Evolutionary conservation across 1,139 yeast genomes (phyloP), one percentile per base, ranked within the genome.

Genomic region (Schwanniomyces etchellsii): DNA sequence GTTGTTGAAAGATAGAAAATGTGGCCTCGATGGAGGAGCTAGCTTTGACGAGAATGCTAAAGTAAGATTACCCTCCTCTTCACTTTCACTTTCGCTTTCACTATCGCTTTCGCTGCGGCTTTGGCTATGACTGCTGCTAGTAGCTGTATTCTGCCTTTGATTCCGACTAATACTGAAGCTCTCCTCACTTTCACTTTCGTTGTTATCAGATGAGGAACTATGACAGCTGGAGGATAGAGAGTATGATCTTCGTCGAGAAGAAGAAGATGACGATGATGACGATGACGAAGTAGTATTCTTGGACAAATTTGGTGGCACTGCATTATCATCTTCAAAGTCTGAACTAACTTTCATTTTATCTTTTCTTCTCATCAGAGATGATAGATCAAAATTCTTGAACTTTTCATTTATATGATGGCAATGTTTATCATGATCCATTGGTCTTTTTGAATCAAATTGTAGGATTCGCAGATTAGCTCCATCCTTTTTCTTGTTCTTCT

Each of bases 51-150:
- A 60, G 39, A 75, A 70, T 9, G 74, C 76, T 21, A 76, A 55
- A 0, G 79, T 74, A 37, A 76, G 51, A 42, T 75, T 72, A 1
- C 73, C 78, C 18, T 49, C 67, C 29, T 59, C 71, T 28, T 59
- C 72, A 32, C 58, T 60, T 5, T 57, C 67, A 16, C 56, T 60
- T 15, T 53, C 62, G 25, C 51, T 49, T 7, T 40, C 51, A 11
- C 25, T 23, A 23, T 13, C 42, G 38, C 21, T 18, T 7, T n/a
- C n/a, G n/a, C 21, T 18, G 7, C n/a, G 7, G 21, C 21, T 18
- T 7, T n/a, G 9, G n/a, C n/a, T 18, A 7, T n/a, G 9, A 18
- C 21, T 18, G n/a, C 9, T 7, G n/a, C 21, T 7, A n/a, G n/a
- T n/a, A 7, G 21, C 21, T 7, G 9, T 18, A 18, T 7, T 7